Conservation (phyloP, 2,329 filamentous ascomycete genomes). For the Stagonosporopsis rhizophila region DNA sequence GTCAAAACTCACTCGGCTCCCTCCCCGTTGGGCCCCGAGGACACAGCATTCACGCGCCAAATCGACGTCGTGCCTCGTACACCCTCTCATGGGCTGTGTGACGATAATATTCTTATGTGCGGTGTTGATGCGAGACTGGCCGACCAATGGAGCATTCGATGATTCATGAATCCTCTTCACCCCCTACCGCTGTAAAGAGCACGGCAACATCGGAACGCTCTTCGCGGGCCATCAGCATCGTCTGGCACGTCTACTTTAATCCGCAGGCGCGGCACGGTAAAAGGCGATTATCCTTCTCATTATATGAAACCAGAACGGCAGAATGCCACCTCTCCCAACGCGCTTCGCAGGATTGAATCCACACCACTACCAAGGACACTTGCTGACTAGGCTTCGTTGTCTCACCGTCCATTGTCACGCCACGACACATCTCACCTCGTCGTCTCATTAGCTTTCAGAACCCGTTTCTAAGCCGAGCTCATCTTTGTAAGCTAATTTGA, state of each 20-base stretch:
- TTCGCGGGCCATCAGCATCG: background rate
- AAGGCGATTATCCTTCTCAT: background rate
- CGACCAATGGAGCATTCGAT: background rate
- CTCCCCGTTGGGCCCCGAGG: background rate
- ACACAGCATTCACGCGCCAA: constrained; percentile 10
- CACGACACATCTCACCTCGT: background rate
- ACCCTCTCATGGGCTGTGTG: constrained; percentile 11
- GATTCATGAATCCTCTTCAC: background rate
- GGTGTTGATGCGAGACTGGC: constrained; percentile 5
- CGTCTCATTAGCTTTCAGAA: background rate
- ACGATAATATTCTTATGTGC: background rate
- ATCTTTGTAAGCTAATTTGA: background rate
- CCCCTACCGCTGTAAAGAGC: background rate
- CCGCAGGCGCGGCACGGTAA: background rate
- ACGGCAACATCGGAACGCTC: background rate
- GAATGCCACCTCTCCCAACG: background rate
- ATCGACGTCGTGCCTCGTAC: constrained; percentile 7
- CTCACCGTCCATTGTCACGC: background rate
- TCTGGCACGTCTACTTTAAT: background rate
- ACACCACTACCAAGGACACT: background rate
- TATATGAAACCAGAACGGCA: background rate
- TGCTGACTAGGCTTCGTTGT: background rate
- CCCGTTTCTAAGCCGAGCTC: background rate
- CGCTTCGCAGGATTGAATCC: background rate
- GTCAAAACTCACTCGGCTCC: constrained; percentile 3